Base-by-base conservation (phyloP, 176 grass and related monocot species). In the Oryza officinalis region DNA sequence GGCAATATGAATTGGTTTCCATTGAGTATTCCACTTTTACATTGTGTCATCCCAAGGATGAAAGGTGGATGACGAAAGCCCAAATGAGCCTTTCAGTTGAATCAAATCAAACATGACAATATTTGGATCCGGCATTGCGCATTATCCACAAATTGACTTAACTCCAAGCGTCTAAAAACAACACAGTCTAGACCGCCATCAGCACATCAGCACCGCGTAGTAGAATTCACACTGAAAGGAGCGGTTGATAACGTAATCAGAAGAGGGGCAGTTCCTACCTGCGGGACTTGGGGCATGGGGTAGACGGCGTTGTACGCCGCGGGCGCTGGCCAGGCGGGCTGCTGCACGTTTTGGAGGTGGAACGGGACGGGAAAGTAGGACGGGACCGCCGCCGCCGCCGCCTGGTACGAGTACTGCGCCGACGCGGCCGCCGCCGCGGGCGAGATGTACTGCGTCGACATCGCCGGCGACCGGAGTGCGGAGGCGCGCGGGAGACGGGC, bases 291-390 rank as follows among this genome's bases (percentile, higher is more conserved):
- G 10, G 92, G 69, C 87, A 82, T 41, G 8, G 85, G 80, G 40
- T 79, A 86, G 14, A 85, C 44, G 28, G 71, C 79, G 40, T 87
- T 69, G 60, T 73, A 89, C 28, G 77, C 30, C 0, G 33, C 33
- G 33, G 86, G 75, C 30, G 65, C 5, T 26, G 79, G 23, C 57
- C 71, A 74, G 4, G 70, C 59, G n/a, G 83, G 17, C 79, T 69
- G 66, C 38, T 86, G 84, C 76, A 83, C 47, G 68, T 85, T 81
- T 38, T 92, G 94, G 27, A 97, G 90, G 71, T 94, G 92, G 69
- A 92, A 94, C 1, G 94, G 88, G 20, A 89, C 77, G 38, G 88
- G 94, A 27, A 97, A 94, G 81, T 92, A 92, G 74, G 87, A 67
- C 59, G 72, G 59, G 32, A 66, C 27, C 65, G 77, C 11, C 1